These are phyloP conservation scores for Echria macrotheca DNA, from an alignment of 495 filamentous ascomycete species.

Conservation along the genomic window DNA sequence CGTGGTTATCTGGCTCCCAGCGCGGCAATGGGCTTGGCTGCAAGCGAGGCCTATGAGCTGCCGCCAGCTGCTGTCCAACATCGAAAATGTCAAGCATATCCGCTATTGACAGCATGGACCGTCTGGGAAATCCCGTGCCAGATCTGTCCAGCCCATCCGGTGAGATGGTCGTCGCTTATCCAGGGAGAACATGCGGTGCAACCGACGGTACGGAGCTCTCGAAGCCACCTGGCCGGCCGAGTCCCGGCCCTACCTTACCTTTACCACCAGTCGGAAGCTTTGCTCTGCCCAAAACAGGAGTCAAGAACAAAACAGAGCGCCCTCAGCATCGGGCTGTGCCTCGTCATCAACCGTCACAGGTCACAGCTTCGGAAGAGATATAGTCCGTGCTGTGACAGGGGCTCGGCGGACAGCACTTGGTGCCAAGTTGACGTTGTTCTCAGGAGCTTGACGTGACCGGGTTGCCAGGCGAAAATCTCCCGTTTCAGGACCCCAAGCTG, in stretches of 20 bases:
- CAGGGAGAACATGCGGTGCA: no score
- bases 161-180: no score
- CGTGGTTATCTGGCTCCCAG: slow-evolving; percentile 13
- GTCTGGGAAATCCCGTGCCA: no score
- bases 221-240: no score
- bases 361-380: neutral
- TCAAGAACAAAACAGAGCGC: neutral
- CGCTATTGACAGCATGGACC: neutral
- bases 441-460: neutral
- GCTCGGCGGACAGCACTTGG: neutral
- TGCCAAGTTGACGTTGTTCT: neutral
- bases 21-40: slow-evolving; percentile 13
- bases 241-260: no score
- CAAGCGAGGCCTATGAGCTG: no score
- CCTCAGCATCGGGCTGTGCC: neutral
- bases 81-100: neutral
- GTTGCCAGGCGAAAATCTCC: slow-evolving; percentile 4
- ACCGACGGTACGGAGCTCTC: no score
- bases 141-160: no score
- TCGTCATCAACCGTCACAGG: neutral
- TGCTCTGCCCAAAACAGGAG: neutral
- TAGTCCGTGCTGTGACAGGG: slow-evolving; percentile 8
- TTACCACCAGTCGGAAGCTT: neutral
- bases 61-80: slow-evolving; percentile 8
- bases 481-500: slow-evolving; percentile 6